Evolutionary conservation across 352 stramenopile genomes (phyloP), one percentile per base, ranked within the genome.

Genomic region (Sclerospora graminicola): DNA sequence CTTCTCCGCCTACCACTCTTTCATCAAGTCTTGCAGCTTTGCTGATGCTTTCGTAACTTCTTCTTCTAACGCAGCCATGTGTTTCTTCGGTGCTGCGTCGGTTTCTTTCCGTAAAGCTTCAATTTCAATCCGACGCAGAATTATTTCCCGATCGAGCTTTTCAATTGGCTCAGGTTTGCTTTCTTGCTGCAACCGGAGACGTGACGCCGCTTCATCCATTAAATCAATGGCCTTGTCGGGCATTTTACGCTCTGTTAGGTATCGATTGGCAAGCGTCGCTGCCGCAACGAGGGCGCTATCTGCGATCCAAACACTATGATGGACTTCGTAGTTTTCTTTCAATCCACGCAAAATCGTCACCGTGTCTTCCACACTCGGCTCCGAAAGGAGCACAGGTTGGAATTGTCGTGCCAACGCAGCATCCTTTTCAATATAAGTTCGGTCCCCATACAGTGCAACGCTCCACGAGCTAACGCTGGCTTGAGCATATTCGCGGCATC

Each of bases 191-290:
- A 93, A 48, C 13, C 81, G 64, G 21, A 93, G 48, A 1, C 75
- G 60, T 24, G 67, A 84, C 51, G 87, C 91, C 8, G 90, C 88
- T 64, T 98, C 90, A 43, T 98, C 94, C 48, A 98, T 75, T 21
- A 98, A 62, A 58, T 98, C 94, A 48, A 98, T 97, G 0, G 93
- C 93, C 45, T 98, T 98, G 46, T 98, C 94, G 0, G 94, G 94
- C 65, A 98, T 84, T 62, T 96, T 96, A 41, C 91, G 69, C 61
- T 98, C 89, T 4, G 72, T 92, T 43, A 98, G 57, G 58, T 67
- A 85, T 20, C 95, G 77, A 53, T 98, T 81, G 5, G 84, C 92
- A 8, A 98, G 67, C 42, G 91, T 95, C 8, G 94, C 93, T 7
- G 95, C 95, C 13, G 93, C 72, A 7, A 98, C 74, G 2, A 99